A percentile compares a stretch with the other conserved stretches of the same genome.
Evolutionary conservation across 1,139 yeast genomes (phyloP).

Genomic region (Arxiozyma heterogenica): DNA sequence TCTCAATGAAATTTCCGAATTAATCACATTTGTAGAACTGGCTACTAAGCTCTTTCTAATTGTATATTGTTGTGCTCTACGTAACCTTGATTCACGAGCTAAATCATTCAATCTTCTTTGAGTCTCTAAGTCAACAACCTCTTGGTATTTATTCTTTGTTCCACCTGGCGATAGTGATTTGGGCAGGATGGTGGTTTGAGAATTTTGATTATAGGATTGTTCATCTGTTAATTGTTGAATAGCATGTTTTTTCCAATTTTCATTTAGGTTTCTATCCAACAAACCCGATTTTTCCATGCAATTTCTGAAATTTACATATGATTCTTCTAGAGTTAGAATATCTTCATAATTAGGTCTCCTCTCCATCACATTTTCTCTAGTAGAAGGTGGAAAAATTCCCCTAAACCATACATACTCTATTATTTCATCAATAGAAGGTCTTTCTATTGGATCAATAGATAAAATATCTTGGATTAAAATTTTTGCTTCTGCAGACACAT

Average conservation of each 20-base stretch:
- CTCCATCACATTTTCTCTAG: slow-evolving; percentile 54
- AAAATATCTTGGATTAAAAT: slow-evolving; percentile 63
- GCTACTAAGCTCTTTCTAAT: slow-evolving; percentile 27
- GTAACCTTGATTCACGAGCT: slow-evolving; percentile 30
- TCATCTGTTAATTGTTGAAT: slow-evolving; percentile 6
- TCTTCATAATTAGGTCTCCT: slow-evolving; percentile 54
- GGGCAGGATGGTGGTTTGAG: slow-evolving; percentile 50
- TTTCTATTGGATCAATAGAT: slow-evolving; percentile 64
- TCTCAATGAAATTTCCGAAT: slow-evolving; percentile 32
- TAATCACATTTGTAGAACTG: slow-evolving; percentile 27
- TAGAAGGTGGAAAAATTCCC: slow-evolving; percentile 72
- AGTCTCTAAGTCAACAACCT: slow-evolving; percentile 37
- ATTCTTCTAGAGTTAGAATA: slow-evolving; percentile 44
- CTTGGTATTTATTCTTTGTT: slow-evolving; percentile 79
- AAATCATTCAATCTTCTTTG: slow-evolving; percentile 28
- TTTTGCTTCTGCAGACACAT: slow-evolving; percentile 64
- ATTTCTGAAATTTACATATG: slow-evolving; percentile 59
- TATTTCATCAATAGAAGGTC: slow-evolving; percentile 76
- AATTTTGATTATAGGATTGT: neutral
- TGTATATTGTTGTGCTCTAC: slow-evolving; percentile 29
- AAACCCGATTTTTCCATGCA: slow-evolving; percentile 61
- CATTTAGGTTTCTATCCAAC: slow-evolving; percentile 23
- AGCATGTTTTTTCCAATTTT: slow-evolving; percentile 32
- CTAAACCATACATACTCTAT: slow-evolving; percentile 77
- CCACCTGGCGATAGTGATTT: slow-evolving; percentile 88